Conservation (phyloP, 352 stramenopile genomes). For the Globisporangium iwayamae region DNA sequence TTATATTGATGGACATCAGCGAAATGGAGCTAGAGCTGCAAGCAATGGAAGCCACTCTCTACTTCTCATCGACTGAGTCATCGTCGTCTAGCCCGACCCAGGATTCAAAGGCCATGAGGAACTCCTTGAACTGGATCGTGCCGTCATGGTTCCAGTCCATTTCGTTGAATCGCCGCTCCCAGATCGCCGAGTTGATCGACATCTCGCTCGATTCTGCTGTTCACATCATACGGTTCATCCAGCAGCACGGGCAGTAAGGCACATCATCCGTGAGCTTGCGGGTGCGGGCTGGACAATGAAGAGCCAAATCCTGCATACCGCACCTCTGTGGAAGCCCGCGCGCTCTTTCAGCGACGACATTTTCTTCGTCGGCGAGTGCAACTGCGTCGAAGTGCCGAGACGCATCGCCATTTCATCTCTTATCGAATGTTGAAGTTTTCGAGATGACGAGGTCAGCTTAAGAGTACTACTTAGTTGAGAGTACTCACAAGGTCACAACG, state of each 20-base stretch:
- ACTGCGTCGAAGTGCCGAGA: slow-evolving; percentile 52
- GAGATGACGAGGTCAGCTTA: neutral
- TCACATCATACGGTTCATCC: neutral
- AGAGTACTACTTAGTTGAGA: neutral
- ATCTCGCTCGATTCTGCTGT: slow-evolving; percentile 25
- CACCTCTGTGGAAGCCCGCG: slow-evolving; percentile 14
- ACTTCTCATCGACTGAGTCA: slow-evolving; percentile 23
- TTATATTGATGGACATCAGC: neutral
- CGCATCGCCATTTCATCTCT: slow-evolving; percentile 54
- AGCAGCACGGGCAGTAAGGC: neutral
- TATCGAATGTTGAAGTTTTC: neutral
- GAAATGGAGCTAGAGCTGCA: neutral
- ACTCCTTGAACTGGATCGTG: slow-evolving; percentile 87
- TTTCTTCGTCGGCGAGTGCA: slow-evolving; percentile 80
- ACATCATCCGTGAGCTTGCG: slow-evolving; percentile 4
- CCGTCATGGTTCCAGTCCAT: slow-evolving; percentile 88
- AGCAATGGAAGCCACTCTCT: neutral
- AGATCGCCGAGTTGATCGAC: slow-evolving; percentile 71
- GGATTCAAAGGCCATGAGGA: slow-evolving; percentile 84
- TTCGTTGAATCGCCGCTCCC: slow-evolving; percentile 79
- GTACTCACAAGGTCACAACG: neutral
- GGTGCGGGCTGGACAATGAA: neutral
- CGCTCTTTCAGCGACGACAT: slow-evolving; percentile 38
- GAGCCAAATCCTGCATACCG: neutral
- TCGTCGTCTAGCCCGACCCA: slow-evolving; percentile 84